A percentile compares a stretch with the other conserved stretches of the same genome.
These are phyloP conservation scores for Eimeria mitis DNA, from an alignment of 169 alveolate genomes.

Conservation along the genomic window DNA sequence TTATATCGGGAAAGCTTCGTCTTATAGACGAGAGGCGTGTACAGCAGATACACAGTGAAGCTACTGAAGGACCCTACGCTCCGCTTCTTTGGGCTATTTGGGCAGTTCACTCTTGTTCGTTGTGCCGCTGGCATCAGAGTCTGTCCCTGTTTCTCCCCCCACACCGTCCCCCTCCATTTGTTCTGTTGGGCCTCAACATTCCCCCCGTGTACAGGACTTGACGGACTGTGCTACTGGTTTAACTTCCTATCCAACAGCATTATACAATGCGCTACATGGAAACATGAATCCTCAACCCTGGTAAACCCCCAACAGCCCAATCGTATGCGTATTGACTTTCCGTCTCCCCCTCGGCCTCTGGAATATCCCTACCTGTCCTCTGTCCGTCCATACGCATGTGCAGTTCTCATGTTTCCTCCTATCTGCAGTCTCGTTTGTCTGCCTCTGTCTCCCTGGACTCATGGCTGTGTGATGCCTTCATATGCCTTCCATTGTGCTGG, in stretches of 20 bases:
- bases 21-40: not conserved
- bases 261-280: not conserved
- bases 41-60: not conserved
- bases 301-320: not conserved
- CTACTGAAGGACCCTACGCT: not conserved
- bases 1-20: not conserved
- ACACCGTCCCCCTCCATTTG: not conserved
- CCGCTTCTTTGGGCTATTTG: not conserved
- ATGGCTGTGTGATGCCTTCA: not conserved
- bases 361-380: not conserved
- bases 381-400: not conserved
- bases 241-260: not conserved
- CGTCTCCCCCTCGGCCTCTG: not conserved
- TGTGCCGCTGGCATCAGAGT: not conserved
- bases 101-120: not conserved
- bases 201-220: not conserved
- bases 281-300: not conserved
- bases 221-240: not conserved
- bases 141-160: not conserved
- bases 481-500: not conserved
- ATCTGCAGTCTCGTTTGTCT: not conserved
- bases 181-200: not conserved
- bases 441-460: not conserved
- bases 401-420: not conserved
- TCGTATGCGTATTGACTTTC: not conserved